Evolutionary conservation across 306 rosid genomes (phyloP), one percentile per base, ranked within the genome.

Genomic region (Trifolium dubium): DNA sequence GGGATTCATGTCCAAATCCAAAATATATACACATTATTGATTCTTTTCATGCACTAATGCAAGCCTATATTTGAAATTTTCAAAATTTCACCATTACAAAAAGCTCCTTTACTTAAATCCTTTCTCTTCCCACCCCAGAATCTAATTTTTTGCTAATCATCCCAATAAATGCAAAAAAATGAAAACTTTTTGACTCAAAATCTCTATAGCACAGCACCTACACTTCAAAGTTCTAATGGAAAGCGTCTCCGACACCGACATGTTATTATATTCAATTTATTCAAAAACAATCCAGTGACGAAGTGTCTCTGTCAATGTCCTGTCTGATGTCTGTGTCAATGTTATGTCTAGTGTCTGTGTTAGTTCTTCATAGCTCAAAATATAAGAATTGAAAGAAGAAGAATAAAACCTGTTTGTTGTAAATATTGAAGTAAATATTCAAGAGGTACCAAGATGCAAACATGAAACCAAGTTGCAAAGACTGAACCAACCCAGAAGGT

Each of bases 361-460:
- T 1, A 0, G 8, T 5, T 9, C 6, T 37, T 37, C 9, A 37
- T 37, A 37, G 40, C 2, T 37, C 9, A 37, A 37, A 37, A 6
- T 2, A 37, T 23, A 37, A 37, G 40, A 9, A 37, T 37, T 6
- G 1, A 37, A 37, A 23, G 23, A 23, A 23, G 23, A 23, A 23
- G 23, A 1, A 40, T 50, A 44, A 61, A 65, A 87, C 97, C 95
- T 89, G 92, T 76, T 91, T 91, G 83, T 86, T 91, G 76, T 75
- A 91, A 77, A 89, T 87, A 72, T 91, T 87, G 91, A 77, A 91
- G 88, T 69, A 86, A 69, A 91, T 87, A 68, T 91, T 91, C 83
- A 89, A 76, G 77, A 89, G 77, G 72, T 89, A 91, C 97, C 92
- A 91, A 84, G 70, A 72, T 7, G 82, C 89, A 72, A 91, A 83